These are phyloP conservation scores for Aspergillus egyptiacus DNA, from an alignment of 495 filamentous ascomycete genomes.

Conservation along the genomic window DNA sequence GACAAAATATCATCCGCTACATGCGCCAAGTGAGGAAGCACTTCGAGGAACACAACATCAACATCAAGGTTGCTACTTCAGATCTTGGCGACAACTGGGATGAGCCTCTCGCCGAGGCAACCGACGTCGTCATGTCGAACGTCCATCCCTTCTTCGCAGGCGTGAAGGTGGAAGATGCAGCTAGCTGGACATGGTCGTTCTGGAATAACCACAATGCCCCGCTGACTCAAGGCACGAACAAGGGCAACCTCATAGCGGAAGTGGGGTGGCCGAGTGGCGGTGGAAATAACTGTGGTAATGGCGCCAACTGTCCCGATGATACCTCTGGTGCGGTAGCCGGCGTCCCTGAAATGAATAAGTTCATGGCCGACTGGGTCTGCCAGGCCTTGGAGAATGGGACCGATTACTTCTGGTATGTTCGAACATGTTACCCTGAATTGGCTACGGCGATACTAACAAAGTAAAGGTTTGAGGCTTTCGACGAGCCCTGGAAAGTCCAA, in stretches of 20 bases:
- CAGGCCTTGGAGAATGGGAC: constrained; percentile 70
- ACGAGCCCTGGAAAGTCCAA: constrained; percentile 85
- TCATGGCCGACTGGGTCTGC: constrained; percentile 86
- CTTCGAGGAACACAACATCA: constrained; percentile 57
- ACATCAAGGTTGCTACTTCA: constrained; percentile 76
- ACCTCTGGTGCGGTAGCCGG: constrained; percentile 66
- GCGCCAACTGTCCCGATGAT: constrained; percentile 44
- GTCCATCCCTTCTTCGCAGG: constrained; percentile 97
- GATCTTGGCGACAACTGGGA: constrained; percentile 92
- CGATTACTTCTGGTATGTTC: constrained; percentile 80
- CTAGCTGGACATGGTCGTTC: constrained; percentile 79
- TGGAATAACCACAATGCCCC: constrained; percentile 62
- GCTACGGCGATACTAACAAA: neutral
- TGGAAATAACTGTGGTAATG: constrained; percentile 68
- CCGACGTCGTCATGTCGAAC: constrained; percentile 93
- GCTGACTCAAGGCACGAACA: constrained; percentile 50
- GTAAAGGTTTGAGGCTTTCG: constrained; percentile 79
- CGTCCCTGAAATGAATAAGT: constrained; percentile 74
- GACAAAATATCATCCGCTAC: constrained; percentile 55
- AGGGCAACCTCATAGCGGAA: constrained; percentile 73
- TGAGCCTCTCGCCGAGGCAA: constrained; percentile 52
- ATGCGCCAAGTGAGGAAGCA: constrained; percentile 64
- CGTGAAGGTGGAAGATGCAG: constrained; percentile 58
- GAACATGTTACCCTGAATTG: neutral
- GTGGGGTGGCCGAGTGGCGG: constrained; percentile 88